Conservation (phyloP, 2,329 filamentous ascomycete species). For the Amauroascus niger region DNA sequence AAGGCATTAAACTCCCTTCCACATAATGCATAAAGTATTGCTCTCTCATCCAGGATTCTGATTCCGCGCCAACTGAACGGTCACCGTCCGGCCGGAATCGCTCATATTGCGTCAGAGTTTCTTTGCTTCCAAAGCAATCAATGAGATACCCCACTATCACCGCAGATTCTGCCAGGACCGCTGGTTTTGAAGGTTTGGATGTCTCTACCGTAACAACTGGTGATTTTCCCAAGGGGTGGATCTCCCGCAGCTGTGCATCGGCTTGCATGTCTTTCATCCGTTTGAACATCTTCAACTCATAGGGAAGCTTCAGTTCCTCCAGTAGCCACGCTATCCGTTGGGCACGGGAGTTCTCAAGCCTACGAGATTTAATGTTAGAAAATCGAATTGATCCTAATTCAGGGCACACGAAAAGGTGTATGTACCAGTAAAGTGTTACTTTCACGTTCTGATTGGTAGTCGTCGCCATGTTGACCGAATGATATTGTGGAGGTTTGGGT, state of each 20-base stretch:
- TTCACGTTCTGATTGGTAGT: conserved; percentile 35
- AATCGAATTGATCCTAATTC: neutral
- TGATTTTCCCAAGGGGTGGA: conserved; percentile 81
- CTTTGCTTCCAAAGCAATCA: conserved; percentile 49
- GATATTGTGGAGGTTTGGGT: neutral
- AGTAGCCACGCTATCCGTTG: conserved; percentile 80
- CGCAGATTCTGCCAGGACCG: conserved; percentile 71
- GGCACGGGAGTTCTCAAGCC: conserved; percentile 73
- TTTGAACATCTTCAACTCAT: conserved; percentile 71
- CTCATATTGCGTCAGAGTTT: conserved; percentile 25
- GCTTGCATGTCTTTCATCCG: conserved; percentile 55
- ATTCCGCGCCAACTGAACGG: conserved; percentile 48
- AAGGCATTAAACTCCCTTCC: conserved; percentile 73
- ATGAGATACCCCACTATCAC: conserved; percentile 73
- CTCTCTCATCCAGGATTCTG: conserved; percentile 51
- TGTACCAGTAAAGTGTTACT: conserved; percentile 56
- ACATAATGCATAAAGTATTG: conserved; percentile 70
- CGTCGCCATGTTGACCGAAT: conserved; percentile 12
- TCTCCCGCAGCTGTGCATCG: conserved; percentile 61
- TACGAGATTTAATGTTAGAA: conserved; percentile 31
- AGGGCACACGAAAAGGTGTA: neutral
- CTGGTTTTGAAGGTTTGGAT: conserved; percentile 37
- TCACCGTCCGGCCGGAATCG: conserved; percentile 47
- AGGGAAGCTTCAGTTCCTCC: conserved; percentile 68
- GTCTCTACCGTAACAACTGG: conserved; percentile 61